Conservation (phyloP, 352 stramenopile genomes). For the Phytophthora idaei region DNA sequence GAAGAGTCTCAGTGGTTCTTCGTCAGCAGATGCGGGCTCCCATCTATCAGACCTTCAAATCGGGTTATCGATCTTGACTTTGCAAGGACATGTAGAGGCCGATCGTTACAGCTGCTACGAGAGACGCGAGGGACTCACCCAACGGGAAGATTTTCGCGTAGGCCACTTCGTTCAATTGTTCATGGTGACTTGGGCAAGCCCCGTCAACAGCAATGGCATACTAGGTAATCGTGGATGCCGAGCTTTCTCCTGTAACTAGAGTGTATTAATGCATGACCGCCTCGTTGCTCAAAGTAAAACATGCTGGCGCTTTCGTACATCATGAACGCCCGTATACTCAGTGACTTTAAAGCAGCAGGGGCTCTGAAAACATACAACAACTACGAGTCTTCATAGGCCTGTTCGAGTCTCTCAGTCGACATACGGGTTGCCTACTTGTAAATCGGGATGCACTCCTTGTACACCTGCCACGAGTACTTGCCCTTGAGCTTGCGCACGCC, state of each 20-base stretch:
- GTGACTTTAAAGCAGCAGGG: neutral
- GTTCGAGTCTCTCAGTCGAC: neutral
- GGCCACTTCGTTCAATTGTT: too few species aligned
- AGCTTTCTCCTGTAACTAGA: too few species aligned
- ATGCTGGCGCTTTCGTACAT: too few species aligned
- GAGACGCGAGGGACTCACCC: too few species aligned
- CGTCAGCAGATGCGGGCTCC: neutral
- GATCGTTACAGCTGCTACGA: neutral
- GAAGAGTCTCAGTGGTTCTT: neutral
- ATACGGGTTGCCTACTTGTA: constrained; percentile 11
- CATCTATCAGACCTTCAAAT: neutral
- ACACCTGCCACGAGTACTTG: constrained; percentile 53
- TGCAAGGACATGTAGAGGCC: neutral
- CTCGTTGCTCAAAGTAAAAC: too few species aligned
- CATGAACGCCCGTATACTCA: neutral
- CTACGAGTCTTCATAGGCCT: neutral
- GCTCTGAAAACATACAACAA: neutral
- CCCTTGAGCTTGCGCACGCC: constrained; percentile 37
- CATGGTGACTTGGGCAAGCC: too few species aligned
- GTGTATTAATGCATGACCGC: too few species aligned
- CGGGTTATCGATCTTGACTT: neutral
- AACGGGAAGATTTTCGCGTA: too few species aligned
- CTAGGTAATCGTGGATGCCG: too few species aligned
- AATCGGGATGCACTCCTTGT: constrained; percentile 51
- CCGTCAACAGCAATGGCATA: too few species aligned